phyloP scores from a whole-genome alignment of 148 eudicot genomes.

The Chenopodium quinoa region DNA sequence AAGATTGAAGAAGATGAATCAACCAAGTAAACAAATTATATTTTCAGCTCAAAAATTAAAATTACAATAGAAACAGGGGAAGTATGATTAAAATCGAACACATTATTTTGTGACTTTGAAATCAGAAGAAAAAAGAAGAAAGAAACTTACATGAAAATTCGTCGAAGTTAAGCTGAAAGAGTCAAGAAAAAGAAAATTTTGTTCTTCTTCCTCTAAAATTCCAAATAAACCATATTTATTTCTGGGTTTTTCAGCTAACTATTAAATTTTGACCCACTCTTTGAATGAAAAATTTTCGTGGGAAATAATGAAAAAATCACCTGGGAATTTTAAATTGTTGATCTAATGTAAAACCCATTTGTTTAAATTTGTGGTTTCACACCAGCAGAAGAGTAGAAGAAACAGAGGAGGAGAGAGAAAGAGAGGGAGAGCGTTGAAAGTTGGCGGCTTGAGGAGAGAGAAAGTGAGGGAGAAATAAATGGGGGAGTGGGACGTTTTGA shows the following conservation, averaged over 20 bases:
- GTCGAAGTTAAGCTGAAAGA: neutral
- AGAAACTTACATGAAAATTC: neutral
- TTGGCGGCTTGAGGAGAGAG: neutral
- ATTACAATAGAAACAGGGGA: neutral
- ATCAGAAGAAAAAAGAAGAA: neutral
- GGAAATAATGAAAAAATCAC: neutral
- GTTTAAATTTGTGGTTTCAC: neutral
- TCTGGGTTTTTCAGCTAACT: neutral
- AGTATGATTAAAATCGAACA: neutral
- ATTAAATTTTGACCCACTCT: too few species aligned
- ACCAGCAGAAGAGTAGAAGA: neutral
- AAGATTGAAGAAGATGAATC: too few species aligned
- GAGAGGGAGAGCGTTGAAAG: neutral
- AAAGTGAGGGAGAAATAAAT: neutral
- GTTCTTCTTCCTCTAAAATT: neutral
- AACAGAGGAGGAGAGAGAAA: neutral
- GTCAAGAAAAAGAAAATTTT: neutral
- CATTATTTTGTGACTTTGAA: neutral
- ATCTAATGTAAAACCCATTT: neutral
- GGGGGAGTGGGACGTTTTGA: neutral
- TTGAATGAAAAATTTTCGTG: too few species aligned
- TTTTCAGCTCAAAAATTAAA: neutral
- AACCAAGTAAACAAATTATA: too few species aligned
- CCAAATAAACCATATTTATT: neutral
- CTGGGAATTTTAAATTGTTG: neutral